Evolutionary conservation across 495 filamentous ascomycete genomes (phyloP), one percentile per base, ranked within the genome.

Genomic region (Xylaria intraflava): DNA sequence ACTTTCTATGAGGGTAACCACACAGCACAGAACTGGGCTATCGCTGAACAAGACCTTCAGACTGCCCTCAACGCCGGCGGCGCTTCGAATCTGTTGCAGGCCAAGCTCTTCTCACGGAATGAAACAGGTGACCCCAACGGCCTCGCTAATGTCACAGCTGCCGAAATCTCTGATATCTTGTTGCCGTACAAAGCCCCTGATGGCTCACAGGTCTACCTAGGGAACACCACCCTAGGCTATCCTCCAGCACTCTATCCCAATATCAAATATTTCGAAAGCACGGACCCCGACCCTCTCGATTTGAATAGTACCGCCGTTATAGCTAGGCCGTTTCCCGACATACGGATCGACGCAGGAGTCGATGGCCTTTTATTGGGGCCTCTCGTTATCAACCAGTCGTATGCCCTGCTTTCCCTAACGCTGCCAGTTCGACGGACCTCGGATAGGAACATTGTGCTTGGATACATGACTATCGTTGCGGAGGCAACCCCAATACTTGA

Each of bases 371-470:
- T 93, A 6, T 65, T 90, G 1, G 89, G 89, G 0, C 89, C 89
- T 0, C 68, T 83, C 38, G 67, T 72, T 20, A 64, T 90, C 51
- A 92, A 94, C 62, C 64, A 73, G 14, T 81, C 78, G 0, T 86
- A 82, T 44, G 83, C 83, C n/a, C 62, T 94, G n/a, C 55, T 91
- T n/a, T 94, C 89, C 22, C 65, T 94, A 50, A 91, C 89, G 2
- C 60, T 88, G 17, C 86, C 88, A 0, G 80, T 94, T 26, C 74
- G 88, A 49, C 81, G 83, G 51, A 83, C 84, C 57, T 74, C 74
- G 2, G 79, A 76, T 9, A 50, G 59, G 36, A 67, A 67, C 14
- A 78, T 83, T 49, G 78, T 87, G 3, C 76, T 94, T 11, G 89
- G 86, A 2, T 94, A 82, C 68, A 78, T 90, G 72, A 91, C 87